phyloP scores from a whole-genome alignment of 257 asterid genomes.

The Rauvolfia tetraphylla region DNA sequence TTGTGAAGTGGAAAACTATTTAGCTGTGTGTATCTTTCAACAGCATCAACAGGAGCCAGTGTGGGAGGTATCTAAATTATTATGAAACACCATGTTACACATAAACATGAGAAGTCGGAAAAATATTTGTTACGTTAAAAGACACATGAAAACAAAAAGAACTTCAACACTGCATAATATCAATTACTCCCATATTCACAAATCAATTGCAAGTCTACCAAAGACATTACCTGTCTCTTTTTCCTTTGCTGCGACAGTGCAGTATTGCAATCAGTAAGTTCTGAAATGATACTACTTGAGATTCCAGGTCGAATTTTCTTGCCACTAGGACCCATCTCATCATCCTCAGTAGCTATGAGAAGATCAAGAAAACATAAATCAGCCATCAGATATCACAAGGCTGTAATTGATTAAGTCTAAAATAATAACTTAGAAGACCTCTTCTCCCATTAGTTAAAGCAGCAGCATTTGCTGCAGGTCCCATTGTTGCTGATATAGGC shows the following conservation, averaged over 20 bases:
- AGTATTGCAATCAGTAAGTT: slow-evolving; percentile 85
- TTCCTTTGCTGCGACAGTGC: slow-evolving; percentile 88
- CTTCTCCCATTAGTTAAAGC: slow-evolving; percentile 87
- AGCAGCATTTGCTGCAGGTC: slow-evolving; percentile 38
- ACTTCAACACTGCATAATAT: background rate
- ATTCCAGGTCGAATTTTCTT: slow-evolving; percentile 81
- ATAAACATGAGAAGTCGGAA: background rate
- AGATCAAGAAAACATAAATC: slow-evolving; percentile 22
- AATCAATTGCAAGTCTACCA: slow-evolving; percentile 6
- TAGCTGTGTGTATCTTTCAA: slow-evolving; percentile 89
- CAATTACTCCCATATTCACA: background rate
- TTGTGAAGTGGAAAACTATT: slow-evolving; percentile 90
- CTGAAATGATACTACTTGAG: slow-evolving; percentile 61
- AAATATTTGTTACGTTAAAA: slow-evolving; percentile 1
- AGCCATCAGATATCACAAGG: slow-evolving; percentile 13
- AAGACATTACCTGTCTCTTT: slow-evolving; percentile 66
- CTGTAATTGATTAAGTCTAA: background rate
- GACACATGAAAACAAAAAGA: background rate
- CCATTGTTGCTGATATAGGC: slow-evolving; percentile 48
- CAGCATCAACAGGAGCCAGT: slow-evolving; percentile 68
- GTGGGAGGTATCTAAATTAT: slow-evolving; percentile 58
- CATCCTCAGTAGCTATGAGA: slow-evolving; percentile 69
- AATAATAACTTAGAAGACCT: slow-evolving; percentile 44
- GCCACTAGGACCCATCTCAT: slow-evolving; percentile 67
- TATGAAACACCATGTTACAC: background rate